These are phyloP conservation scores for Monilinia laxa DNA, from an alignment of 2,329 filamentous ascomycete species.

Conservation along the genomic window DNA sequence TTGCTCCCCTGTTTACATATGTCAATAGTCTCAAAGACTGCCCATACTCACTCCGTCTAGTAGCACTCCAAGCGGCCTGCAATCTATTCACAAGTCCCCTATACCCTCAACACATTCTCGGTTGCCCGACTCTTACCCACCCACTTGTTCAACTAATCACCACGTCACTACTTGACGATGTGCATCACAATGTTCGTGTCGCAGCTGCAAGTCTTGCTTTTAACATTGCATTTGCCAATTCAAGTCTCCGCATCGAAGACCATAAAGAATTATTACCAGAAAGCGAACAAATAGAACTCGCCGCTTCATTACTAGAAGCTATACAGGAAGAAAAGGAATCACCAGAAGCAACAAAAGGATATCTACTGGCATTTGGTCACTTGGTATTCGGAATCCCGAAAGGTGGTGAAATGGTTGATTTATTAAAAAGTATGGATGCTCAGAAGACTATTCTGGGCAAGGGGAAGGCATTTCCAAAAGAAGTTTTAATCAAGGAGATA, in stretches of 20 bases:
- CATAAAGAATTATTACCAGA: constrained; percentile 61
- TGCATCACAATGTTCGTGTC: constrained; percentile 71
- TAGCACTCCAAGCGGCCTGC: constrained; percentile 78
- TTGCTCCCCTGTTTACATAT: constrained; percentile 59
- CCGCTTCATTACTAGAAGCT: constrained; percentile 77
- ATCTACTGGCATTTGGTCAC: constrained; percentile 73
- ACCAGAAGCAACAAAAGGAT: constrained; percentile 71
- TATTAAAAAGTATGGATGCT: constrained; percentile 78
- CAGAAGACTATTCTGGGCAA: constrained; percentile 61
- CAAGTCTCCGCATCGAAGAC: constrained; percentile 60
- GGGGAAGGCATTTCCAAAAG: constrained; percentile 54
- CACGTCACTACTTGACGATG: constrained; percentile 74
- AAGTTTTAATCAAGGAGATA: constrained; percentile 56
- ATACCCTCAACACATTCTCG: constrained; percentile 64
- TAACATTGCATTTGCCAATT: constrained; percentile 74
- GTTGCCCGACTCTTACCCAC: constrained; percentile 51
- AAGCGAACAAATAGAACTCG: constrained; percentile 74
- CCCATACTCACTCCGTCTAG: constrained; percentile 80
- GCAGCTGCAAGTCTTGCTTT: constrained; percentile 81
- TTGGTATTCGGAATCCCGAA: constrained; percentile 68
- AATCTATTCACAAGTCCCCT: constrained; percentile 79
- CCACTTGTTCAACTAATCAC: constrained; percentile 70
- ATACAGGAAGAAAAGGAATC: constrained; percentile 59
- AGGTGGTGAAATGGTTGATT: constrained; percentile 74
- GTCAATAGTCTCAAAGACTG: constrained; percentile 58